Evolutionary conservation across 208 protist genomes (phyloP).

Genomic region (Trypanosoma platydactyli): DNA sequence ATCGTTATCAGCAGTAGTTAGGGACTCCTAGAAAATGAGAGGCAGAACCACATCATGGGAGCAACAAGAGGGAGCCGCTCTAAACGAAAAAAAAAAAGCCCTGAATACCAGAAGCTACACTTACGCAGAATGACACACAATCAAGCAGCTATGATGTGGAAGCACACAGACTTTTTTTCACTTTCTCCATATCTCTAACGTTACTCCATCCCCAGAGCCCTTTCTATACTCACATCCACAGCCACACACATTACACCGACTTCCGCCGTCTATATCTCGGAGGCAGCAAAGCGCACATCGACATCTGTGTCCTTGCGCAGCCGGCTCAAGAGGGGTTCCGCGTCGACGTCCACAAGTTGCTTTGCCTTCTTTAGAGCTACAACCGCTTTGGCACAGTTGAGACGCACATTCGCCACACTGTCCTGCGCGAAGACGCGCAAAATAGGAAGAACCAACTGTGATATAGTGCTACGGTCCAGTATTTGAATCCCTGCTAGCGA

Average conservation of each 20-base stretch:
- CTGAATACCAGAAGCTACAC: not conserved
- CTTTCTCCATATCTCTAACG: not conserved
- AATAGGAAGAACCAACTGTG: slow-evolving; percentile 59
- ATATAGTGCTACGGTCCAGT: slow-evolving; percentile 55
- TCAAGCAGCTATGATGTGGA: not conserved
- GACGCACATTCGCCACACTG: slow-evolving; percentile 78
- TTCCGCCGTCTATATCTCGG: slow-evolving; percentile 18
- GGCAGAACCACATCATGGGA: not conserved
- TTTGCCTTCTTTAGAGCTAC: slow-evolving; percentile 43
- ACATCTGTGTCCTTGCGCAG: slow-evolving; percentile 58
- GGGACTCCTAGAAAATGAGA: not conserved
- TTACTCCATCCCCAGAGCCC: not conserved
- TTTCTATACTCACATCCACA: not conserved
- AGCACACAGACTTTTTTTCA: not conserved
- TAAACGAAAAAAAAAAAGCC: no score
- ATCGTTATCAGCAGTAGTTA: no score
- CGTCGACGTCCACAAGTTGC: slow-evolving; percentile 48
- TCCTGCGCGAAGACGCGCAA: slow-evolving; percentile 61
- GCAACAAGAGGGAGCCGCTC: no score
- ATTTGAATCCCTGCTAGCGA: slow-evolving; percentile 49
- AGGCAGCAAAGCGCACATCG: slow-evolving; percentile 70
- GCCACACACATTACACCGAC: not conserved
- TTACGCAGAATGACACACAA: slow-evolving; percentile 11
- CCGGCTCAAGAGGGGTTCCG: slow-evolving; percentile 52
- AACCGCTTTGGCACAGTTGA: slow-evolving; percentile 73